Evolutionary conservation across 257 asterid genomes (phyloP).

Genomic region (Eustoma russellianum): DNA sequence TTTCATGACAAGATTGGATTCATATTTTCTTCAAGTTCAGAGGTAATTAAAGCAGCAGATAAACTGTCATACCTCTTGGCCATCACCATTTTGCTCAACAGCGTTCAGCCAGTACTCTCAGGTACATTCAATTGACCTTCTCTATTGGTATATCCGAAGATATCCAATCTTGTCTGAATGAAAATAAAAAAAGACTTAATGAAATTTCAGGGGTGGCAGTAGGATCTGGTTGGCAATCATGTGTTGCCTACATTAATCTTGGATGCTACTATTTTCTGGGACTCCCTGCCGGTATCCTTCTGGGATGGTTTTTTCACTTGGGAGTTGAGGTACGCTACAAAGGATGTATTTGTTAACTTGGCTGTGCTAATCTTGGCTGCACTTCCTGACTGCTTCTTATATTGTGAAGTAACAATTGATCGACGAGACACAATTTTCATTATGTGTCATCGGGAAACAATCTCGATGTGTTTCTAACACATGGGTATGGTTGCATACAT

Average conservation of each 20-base stretch:
- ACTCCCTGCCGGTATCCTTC: slow-evolving; percentile 26
- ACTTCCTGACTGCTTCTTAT: too few species aligned
- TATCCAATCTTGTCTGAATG: background rate
- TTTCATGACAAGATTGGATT: slow-evolving; percentile 24
- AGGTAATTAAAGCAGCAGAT: slow-evolving; percentile 23
- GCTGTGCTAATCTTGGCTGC: too few species aligned
- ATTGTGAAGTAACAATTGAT: too few species aligned
- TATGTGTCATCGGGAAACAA: too few species aligned
- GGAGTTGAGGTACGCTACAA: slow-evolving; percentile 27
- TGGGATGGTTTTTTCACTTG: slow-evolving; percentile 29
- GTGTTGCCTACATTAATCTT: slow-evolving; percentile 33
- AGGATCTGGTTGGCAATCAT: slow-evolving; percentile 46
- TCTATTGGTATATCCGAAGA: background rate
- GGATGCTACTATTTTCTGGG: slow-evolving; percentile 38
- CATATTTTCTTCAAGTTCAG: slow-evolving; percentile 23
- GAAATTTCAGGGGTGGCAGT: slow-evolving; percentile 28
- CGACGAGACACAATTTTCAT: too few species aligned
- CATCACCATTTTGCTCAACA: slow-evolving; percentile 35
- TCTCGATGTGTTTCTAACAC: too few species aligned
- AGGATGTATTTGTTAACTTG: too few species aligned
- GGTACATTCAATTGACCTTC: slow-evolving; percentile 17
- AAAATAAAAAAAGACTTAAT: background rate
- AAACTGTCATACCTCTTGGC: slow-evolving; percentile 30
- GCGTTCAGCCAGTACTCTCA: slow-evolving; percentile 46
- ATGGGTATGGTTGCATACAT: too few species aligned